These are phyloP conservation scores for Yamadazyma sp. DNA, from an alignment of 1,139 yeast genomes.

Conservation along the genomic window DNA sequence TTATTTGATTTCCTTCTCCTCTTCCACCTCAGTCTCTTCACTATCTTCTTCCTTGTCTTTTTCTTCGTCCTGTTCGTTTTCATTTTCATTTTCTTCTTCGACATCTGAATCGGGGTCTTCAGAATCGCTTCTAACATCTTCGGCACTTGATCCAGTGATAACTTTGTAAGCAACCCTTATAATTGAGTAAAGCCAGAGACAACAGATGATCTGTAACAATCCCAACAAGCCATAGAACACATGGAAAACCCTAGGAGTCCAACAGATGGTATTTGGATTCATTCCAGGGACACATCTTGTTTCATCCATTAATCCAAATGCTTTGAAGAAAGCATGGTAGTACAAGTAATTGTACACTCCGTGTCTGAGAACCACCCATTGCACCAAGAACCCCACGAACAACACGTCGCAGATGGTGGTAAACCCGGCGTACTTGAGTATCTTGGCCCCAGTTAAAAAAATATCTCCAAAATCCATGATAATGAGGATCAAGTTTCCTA, in stretches of 20 bases:
- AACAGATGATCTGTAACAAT: slow-evolving; percentile 63
- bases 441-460: slow-evolving; percentile 68
- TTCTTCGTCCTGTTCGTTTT: slow-evolving; percentile 5
- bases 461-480: slow-evolving; percentile 86
- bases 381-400: slow-evolving; percentile 64
- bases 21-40: slow-evolving; percentile 7
- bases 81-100: slow-evolving; percentile 5
- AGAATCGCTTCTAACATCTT: slow-evolving; percentile 80
- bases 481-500: slow-evolving; percentile 76
- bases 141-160: slow-evolving; percentile 70
- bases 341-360: slow-evolving; percentile 69
- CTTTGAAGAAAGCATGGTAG: slow-evolving; percentile 46
- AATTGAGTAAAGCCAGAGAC: slow-evolving; percentile 77
- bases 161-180: slow-evolving; percentile 68
- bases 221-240: slow-evolving; percentile 57
- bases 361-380: slow-evolving; percentile 77
- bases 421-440: slow-evolving; percentile 71
- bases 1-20: slow-evolving; percentile 3
- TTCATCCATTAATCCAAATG: slow-evolving; percentile 37
- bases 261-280: slow-evolving; percentile 46
- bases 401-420: slow-evolving; percentile 60
- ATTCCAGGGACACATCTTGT: slow-evolving; percentile 35
- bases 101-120: slow-evolving; percentile 27
- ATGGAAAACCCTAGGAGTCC: slow-evolving; percentile 52
- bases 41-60: slow-evolving; percentile 5